Evolutionary conservation across 352 stramenopile species (phyloP), one percentile per base, ranked within the genome.

Genomic region (Phytopythium litorale): DNA sequence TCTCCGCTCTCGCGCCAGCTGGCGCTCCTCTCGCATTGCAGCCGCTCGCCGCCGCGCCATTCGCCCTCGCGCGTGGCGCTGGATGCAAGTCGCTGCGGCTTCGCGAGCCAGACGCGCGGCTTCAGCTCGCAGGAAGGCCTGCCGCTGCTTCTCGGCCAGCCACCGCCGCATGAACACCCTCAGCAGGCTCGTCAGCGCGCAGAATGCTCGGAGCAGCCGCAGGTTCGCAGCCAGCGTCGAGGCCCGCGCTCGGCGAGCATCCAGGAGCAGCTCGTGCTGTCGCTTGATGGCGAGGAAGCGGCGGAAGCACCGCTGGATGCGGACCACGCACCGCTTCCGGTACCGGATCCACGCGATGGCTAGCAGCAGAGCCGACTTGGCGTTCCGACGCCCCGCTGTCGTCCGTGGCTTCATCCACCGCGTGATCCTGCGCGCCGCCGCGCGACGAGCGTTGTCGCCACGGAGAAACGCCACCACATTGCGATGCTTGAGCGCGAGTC

Each of bases 241-340:
- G 9, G 56, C 51, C 16, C 72, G 75, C 52, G 73, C 65, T 11
- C 46, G 58, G 57, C 54, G 62, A 8, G 67, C 67, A 49, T 67
- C 46, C 28, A 58, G 60, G 23, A 88, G 45, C 18, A 76, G 43
- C 35, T 58, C 51, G 18, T 66, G 64, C n/a, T 76, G 63, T 19
- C 63, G 71, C 6, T 53, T 49, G 18, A 72, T 42, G 2, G 40
- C 35, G 49, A 64, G 56, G 48, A 72, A 76, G n/a, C 63, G 58
- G 7, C 82, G 75, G 51, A 87, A 73, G 46, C 64, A 79, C 7
- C 67, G 72, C 59, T 94, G 84, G n/a, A 94, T 76, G 12, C 67
- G 68, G 11, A 75, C 42, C 16, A 69, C 70, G 25, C 66, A 71
- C 54, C 70, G 62, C 37, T 81, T 79, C 8, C 81, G 81, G 4